These are phyloP conservation scores for Physcomitrium patens DNA, from an alignment of 225 moss, liverwort and hornwort genomes.

Conservation along the genomic window DNA sequence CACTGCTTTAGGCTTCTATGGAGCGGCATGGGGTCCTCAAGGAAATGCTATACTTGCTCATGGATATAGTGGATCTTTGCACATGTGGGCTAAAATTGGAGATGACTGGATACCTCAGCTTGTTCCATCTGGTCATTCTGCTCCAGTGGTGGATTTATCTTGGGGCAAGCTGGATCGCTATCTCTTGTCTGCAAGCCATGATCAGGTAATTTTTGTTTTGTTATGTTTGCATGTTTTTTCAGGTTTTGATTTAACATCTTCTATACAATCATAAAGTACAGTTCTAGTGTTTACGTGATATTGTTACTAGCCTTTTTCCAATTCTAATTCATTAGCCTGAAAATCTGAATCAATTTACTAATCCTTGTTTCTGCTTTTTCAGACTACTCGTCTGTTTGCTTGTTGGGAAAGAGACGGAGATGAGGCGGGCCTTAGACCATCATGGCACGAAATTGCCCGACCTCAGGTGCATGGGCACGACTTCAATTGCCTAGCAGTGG, in stretches of 20 bases:
- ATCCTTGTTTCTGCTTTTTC: conserved; percentile 27
- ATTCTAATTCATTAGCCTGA: not conserved
- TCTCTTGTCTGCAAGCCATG: conserved; percentile 87
- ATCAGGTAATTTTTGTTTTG: conserved; percentile 63
- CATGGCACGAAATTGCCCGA: conserved; percentile 97
- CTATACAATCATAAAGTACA: not conserved
- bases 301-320: not conserved
- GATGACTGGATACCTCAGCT: conserved; percentile 84
- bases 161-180: conserved; percentile 89
- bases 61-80: conserved; percentile 92
- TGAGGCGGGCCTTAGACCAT: conserved; percentile 34
- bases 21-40: conserved; percentile 82
- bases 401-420: conserved; percentile 71
- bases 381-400: conserved; percentile 92
- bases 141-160: conserved; percentile 76
- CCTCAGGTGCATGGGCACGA: conserved; percentile 99
- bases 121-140: conserved; percentile 91
- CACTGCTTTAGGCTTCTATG: conserved; percentile 91
- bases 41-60: conserved; percentile 89
- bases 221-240: not conserved
- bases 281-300: not conserved
- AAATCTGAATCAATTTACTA: not conserved
- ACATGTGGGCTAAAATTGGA: conserved; percentile 76
- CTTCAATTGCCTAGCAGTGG: conserved; percentile 77
- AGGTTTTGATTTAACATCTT: not conserved